A percentile compares a stretch with the other conserved stretches of the same genome.
Evolutionary conservation across 2,329 filamentous ascomycete genomes (phyloP).

Genomic region (Cephalotrichum gorgonifer): DNA sequence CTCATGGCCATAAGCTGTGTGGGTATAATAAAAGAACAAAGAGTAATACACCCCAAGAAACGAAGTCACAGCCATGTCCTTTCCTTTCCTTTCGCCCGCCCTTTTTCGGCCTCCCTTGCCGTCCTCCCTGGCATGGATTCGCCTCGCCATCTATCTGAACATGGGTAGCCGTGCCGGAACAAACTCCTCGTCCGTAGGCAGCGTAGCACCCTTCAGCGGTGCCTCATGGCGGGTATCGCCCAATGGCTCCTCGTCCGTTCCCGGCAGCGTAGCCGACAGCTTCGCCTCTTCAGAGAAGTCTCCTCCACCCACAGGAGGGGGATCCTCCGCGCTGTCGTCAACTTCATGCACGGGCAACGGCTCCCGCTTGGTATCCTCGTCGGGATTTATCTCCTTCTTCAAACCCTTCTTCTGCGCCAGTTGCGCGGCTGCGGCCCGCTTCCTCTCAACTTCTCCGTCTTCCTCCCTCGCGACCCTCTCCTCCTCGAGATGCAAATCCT

Average conservation of each 20-base stretch:
- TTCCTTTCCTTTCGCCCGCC: background rate
- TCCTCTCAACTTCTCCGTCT: conserved; percentile 40
- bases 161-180: conserved; percentile 49
- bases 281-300: background rate
- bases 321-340: background rate
- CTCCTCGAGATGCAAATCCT: conserved; percentile 44
- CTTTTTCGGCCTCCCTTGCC: background rate
- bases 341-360: background rate
- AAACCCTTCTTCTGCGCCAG: conserved; percentile 41
- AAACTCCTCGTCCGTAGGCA: conserved; percentile 24
- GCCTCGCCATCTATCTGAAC: conserved; percentile 39
- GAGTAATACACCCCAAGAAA: background rate
- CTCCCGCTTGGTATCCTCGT: background rate
- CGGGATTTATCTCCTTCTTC: conserved; percentile 10
- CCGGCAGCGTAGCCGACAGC: background rate
- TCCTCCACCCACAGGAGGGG: background rate
- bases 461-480: conserved; percentile 39
- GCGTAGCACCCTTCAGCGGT: background rate
- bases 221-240: background rate
- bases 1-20: background rate
- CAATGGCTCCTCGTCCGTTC: background rate
- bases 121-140: background rate
- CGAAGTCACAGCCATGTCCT: background rate
- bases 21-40: background rate
- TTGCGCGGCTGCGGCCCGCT: conserved; percentile 39